Conservation (phyloP, 352 stramenopile genomes). For the Phytophthora cryptogea region DNA sequence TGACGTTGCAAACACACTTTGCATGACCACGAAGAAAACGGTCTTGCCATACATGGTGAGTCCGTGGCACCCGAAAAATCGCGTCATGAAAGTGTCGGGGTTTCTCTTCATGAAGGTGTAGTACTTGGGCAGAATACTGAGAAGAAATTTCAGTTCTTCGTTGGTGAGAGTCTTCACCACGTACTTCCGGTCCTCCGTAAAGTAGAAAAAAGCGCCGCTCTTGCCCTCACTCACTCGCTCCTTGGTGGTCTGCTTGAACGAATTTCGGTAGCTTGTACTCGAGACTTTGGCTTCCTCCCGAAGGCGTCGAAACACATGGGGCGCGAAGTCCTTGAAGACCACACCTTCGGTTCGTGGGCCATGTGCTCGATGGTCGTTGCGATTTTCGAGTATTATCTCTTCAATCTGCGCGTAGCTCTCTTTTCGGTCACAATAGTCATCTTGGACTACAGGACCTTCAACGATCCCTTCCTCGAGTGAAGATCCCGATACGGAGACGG, state of each 20-base stretch:
- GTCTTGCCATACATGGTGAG: constrained; percentile 89
- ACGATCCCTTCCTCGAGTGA: constrained; percentile 29
- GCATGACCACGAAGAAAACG: constrained; percentile 87
- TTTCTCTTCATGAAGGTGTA: constrained; percentile 67
- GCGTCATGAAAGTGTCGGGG: constrained; percentile 80
- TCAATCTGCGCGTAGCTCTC: constrained; percentile 80
- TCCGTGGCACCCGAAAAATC: constrained; percentile 80
- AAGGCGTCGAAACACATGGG: constrained; percentile 77
- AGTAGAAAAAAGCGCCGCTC: constrained; percentile 86
- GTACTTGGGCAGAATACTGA: constrained; percentile 75
- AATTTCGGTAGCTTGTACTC: constrained; percentile 65
- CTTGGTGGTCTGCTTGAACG: constrained; percentile 74
- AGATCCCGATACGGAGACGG: constrained; percentile 19
- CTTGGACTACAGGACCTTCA: constrained; percentile 7
- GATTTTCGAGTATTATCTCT: constrained; percentile 70
- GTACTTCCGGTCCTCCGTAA: constrained; percentile 82
- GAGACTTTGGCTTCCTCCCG: constrained; percentile 68
- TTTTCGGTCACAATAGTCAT: constrained; percentile 63
- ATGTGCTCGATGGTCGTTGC: constrained; percentile 49
- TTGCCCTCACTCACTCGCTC: constrained; percentile 84
- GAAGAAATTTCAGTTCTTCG: constrained; percentile 77
- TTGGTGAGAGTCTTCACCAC: constrained; percentile 82
- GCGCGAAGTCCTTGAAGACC: constrained; percentile 82
- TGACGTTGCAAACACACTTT: constrained; percentile 81
- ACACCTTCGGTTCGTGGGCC: constrained; percentile 56